A percentile compares a stretch with the other conserved stretches of the same genome.
phyloP scores from a whole-genome alignment of 23 red algal genomes.

The Cyanidioschyzon merolae region DNA sequence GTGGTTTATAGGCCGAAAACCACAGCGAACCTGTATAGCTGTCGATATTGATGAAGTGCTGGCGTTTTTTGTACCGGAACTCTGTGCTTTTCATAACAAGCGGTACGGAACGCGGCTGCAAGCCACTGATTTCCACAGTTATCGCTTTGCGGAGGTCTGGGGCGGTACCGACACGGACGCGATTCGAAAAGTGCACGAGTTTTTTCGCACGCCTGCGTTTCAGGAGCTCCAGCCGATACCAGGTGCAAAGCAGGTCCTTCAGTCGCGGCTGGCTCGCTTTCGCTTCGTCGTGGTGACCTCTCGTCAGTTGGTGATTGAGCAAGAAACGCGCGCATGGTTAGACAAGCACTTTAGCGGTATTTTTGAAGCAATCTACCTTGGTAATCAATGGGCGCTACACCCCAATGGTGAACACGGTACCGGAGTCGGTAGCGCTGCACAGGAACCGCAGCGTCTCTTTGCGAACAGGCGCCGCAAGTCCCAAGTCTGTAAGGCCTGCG shows the following conservation, averaged over 20 bases:
- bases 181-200: constrained; percentile 45
- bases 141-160: constrained; percentile 51
- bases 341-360: constrained; percentile 24
- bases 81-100: constrained; percentile 3
- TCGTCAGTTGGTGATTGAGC: constrained; percentile 54
- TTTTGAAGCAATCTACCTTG: constrained; percentile 43
- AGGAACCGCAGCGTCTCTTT: neutral
- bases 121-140: constrained; percentile 3
- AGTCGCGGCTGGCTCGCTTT: constrained; percentile 28
- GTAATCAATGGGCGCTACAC: constrained; percentile 58
- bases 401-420: neutral
- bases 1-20: neutral
- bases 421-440: neutral
- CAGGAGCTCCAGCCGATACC: constrained; percentile 32
- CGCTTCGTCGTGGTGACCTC: constrained; percentile 63
- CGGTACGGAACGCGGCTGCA: neutral
- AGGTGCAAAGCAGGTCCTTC: constrained; percentile 46
- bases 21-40: neutral
- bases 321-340: constrained; percentile 50
- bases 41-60: constrained; percentile 11
- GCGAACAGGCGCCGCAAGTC: constrained; percentile 39
- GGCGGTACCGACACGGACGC: constrained; percentile 60
- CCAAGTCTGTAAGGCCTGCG: constrained; percentile 46
- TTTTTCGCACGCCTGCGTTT: constrained; percentile 44
- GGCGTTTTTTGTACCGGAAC: neutral